phyloP scores from a whole-genome alignment of 108 stramenopile genomes.

The Fistulifera solaris region DNA sequence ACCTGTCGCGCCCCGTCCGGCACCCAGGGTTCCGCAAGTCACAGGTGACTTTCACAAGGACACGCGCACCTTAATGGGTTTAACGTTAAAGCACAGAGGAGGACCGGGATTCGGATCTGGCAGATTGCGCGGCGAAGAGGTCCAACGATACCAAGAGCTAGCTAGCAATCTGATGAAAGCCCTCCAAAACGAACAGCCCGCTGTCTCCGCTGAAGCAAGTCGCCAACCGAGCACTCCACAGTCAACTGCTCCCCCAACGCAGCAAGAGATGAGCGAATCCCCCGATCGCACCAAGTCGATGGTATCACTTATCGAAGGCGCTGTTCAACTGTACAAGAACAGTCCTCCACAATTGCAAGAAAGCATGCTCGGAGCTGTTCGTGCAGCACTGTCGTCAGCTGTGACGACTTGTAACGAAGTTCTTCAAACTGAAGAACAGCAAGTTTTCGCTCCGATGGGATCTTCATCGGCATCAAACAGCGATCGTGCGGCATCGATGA shows the following conservation, averaged over 20 bases:
- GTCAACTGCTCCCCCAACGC: neutral
- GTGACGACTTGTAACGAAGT: slow-evolving; percentile 35
- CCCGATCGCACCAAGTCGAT: slow-evolving; percentile 12
- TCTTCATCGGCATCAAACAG: slow-evolving; percentile 2
- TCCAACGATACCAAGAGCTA: slow-evolving; percentile 33
- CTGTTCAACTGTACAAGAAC: slow-evolving; percentile 69
- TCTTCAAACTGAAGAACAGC: slow-evolving; percentile 7
- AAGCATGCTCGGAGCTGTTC: slow-evolving; percentile 40
- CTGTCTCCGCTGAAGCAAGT: neutral
- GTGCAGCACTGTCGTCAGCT: slow-evolving; percentile 64
- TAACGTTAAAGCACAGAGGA: slow-evolving; percentile 78
- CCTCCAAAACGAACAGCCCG: neutral
- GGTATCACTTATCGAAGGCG: slow-evolving; percentile 74
- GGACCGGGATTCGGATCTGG: slow-evolving; percentile 80
- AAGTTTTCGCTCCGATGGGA: neutral
- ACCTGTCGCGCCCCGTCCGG: neutral
- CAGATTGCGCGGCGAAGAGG: slow-evolving; percentile 48
- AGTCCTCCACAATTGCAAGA: slow-evolving; percentile 41
- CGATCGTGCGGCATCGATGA: slow-evolving; percentile 32
- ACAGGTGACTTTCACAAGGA: slow-evolving; percentile 38
- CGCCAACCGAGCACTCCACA: neutral
- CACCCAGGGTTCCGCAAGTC: slow-evolving; percentile 12
- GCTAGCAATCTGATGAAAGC: slow-evolving; percentile 20
- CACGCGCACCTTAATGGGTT: slow-evolving; percentile 65
- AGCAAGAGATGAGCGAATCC: slow-evolving; percentile 13